phyloP scores from a whole-genome alignment of 2,329 filamentous ascomycete species.

The Metarhizium brunneum region DNA sequence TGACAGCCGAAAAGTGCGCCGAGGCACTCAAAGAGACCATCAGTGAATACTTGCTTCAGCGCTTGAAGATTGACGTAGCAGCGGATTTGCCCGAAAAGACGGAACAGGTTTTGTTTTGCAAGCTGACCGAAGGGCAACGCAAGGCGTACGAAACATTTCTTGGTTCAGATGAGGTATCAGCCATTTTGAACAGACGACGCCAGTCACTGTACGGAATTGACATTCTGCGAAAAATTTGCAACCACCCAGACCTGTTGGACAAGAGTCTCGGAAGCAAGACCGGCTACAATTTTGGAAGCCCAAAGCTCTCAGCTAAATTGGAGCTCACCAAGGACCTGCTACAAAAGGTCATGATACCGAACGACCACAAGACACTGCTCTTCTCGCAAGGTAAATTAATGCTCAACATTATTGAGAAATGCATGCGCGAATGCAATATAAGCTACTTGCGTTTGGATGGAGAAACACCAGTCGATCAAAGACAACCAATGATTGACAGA shows the following conservation, averaged over 20 bases:
- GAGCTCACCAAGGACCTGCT: conserved; percentile 84
- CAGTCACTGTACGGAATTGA: conserved; percentile 87
- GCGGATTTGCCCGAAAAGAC: conserved; percentile 91
- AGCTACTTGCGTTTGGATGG: conserved; percentile 90
- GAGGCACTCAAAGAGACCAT: conserved; percentile 91
- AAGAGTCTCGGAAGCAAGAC: conserved; percentile 44
- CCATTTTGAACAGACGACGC: conserved; percentile 64
- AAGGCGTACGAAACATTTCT: conserved; percentile 76
- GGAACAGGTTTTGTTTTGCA: conserved; percentile 93
- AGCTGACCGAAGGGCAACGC: conserved; percentile 68
- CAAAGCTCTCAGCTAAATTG: conserved; percentile 85
- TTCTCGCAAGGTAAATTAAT: conserved; percentile 93
- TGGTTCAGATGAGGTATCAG: conserved; percentile 73
- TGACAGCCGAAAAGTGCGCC: conserved; percentile 90
- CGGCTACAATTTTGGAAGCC: conserved; percentile 68
- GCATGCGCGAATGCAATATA: conserved; percentile 61
- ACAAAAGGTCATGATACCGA: conserved; percentile 71
- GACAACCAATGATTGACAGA: conserved; percentile 83
- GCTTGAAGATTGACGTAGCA: conserved; percentile 89
- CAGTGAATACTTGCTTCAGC: conserved; percentile 83
- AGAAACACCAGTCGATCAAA: conserved; percentile 74
- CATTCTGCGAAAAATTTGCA: conserved; percentile 90
- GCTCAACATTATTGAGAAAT: conserved; percentile 86
- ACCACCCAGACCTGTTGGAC: conserved; percentile 84
- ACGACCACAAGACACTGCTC: conserved; percentile 85